Evolutionary conservation across 1,284 basidiomycete genomes (phyloP).

Genomic region (Heterobasidion occidentale): DNA sequence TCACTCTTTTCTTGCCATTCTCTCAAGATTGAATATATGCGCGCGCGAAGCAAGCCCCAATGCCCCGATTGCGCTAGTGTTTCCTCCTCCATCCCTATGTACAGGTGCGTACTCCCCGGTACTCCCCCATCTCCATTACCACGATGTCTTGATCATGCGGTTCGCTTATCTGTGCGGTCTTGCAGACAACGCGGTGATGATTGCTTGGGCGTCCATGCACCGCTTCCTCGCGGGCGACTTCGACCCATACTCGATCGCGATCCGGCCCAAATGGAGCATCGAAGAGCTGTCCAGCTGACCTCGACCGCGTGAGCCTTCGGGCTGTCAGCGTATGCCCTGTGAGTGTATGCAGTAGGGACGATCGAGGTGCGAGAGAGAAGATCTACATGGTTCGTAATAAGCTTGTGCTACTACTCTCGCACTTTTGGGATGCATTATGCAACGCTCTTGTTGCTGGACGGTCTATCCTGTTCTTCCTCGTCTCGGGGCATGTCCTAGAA

Average conservation of each 20-base stretch:
- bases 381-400: too few relatives aligned
- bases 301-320: background rate
- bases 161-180: background rate
- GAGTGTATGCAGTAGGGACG: too few relatives aligned
- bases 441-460: too few relatives aligned
- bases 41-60: conserved; percentile 26
- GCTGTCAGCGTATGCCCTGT: too few relatives aligned
- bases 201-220: conserved; percentile 83
- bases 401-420: too few relatives aligned
- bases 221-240: conserved; percentile 60
- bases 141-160: background rate
- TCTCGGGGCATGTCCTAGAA: too few relatives aligned
- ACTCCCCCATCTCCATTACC: too few relatives aligned
- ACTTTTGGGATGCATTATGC: too few relatives aligned
- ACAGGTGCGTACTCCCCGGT: conserved; percentile 50
- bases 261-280: conserved; percentile 64
- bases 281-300: conserved; percentile 34
- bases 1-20: background rate
- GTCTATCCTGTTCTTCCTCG: too few relatives aligned
- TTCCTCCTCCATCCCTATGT: conserved; percentile 72
- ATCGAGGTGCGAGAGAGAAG: too few relatives aligned
- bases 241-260: conserved; percentile 57
- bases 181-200: conserved; percentile 92
- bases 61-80: conserved; percentile 35
- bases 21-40: conserved; percentile 34